phyloP scores from a whole-genome alignment of 2,329 filamentous ascomycete genomes.

The Aspergillus oerlinghausenensis region DNA sequence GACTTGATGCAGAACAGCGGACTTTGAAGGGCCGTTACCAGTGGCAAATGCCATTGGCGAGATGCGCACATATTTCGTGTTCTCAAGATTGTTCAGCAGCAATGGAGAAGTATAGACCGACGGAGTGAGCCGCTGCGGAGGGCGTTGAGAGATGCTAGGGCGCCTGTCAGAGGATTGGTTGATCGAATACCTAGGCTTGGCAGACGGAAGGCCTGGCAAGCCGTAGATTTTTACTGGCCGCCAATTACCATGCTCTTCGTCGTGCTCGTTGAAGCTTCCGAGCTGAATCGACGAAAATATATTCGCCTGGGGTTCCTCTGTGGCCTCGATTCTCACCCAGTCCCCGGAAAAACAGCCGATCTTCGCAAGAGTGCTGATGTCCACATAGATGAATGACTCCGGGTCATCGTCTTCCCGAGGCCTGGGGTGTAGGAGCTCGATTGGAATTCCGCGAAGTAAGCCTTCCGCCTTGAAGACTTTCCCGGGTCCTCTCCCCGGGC shows the following conservation, averaged over 20 bases:
- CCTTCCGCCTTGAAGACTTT: constrained; percentile 82
- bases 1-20: constrained; percentile 52
- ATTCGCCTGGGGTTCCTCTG: constrained; percentile 61
- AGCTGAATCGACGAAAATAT: constrained; percentile 62
- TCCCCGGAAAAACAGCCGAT: constrained; percentile 97
- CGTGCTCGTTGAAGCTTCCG: constrained; percentile 42
- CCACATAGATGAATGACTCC: constrained; percentile 81
- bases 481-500: constrained; percentile 58
- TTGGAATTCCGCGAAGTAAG: constrained; percentile 65
- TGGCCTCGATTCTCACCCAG: constrained; percentile 81
- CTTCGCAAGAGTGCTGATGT: constrained; percentile 77
- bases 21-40: constrained; percentile 46
- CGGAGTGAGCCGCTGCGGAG: constrained; percentile 50
- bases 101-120: constrained; percentile 76
- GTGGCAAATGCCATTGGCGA: constrained; percentile 50
- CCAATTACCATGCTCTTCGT: constrained; percentile 66
- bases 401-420: constrained; percentile 82
- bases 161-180: constrained; percentile 47
- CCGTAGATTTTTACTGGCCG: constrained; percentile 85
- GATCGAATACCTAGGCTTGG: constrained; percentile 54
- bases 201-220: constrained; percentile 61
- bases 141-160: constrained; percentile 51
- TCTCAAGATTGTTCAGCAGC: constrained; percentile 78
- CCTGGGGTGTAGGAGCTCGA: constrained; percentile 78
- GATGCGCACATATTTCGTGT: constrained; percentile 72